Percentiles rank a stretch among this genome's conserved stretches.
Conservation (phyloP, 179 eudicot species). For the Drosera spatulata region DNA sequence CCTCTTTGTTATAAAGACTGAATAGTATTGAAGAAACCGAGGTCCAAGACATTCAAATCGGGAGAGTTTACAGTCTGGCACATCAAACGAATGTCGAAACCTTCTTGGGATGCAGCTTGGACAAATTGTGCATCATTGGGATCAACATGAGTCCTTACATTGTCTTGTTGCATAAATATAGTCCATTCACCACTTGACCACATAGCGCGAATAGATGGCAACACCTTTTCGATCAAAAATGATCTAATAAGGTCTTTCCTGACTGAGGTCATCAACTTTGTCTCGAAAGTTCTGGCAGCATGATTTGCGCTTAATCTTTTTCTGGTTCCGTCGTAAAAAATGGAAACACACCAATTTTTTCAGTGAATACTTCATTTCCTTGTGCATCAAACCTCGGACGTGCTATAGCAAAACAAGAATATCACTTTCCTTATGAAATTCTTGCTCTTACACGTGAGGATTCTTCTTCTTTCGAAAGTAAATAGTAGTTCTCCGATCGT, state of each 20-base stretch:
- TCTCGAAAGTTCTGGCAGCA: too few species aligned
- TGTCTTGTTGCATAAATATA: too few species aligned
- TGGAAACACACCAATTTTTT: constrained; percentile 5
- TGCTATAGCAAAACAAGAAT: constrained; percentile 20
- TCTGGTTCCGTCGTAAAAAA: neutral
- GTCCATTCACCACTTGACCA: constrained; percentile 4
- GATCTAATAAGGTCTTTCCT: neutral
- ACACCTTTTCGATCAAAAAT: neutral
- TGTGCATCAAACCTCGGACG: constrained; percentile 10
- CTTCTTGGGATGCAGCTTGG: constrained; percentile 4
- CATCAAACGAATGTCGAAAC: constrained; percentile 8
- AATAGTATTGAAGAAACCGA: constrained; percentile 11
- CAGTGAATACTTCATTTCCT: constrained; percentile 4
- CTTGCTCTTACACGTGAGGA: constrained; percentile 11
- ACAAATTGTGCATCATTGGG: constrained; percentile 6
- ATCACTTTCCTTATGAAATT: constrained; percentile 13
- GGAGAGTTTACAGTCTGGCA: constrained; percentile 15
- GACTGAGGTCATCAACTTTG: too few species aligned
- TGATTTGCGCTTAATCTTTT: too few species aligned
- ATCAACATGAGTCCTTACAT: too few species aligned
- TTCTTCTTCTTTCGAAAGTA: constrained; percentile 7
- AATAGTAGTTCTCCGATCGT: constrained; percentile 7
- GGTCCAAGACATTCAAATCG: constrained; percentile 14
- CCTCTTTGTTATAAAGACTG: constrained; percentile 11
- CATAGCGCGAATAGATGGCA: neutral